A percentile compares a stretch with the other conserved stretches of the same genome.
phyloP scores from a whole-genome alignment of 257 asterid genomes.

The Gentiana straminea region DNA sequence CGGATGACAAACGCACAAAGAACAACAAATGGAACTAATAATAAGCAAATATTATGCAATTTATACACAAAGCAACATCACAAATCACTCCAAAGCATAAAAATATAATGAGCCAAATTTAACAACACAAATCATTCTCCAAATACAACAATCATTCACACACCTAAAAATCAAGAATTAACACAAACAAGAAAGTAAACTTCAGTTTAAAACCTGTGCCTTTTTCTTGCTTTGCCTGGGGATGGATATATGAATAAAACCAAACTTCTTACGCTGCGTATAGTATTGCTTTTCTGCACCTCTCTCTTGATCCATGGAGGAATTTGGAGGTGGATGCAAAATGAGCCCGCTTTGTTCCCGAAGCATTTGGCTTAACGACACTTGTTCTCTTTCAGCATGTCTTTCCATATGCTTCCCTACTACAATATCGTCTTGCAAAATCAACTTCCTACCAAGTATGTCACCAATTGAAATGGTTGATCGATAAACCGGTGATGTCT shows the following conservation, averaged over 20 bases:
- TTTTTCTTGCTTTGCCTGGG: slow-evolving; percentile 62
- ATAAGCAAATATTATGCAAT: too few relatives aligned
- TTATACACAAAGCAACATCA: too few relatives aligned
- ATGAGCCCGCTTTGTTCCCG: slow-evolving; percentile 60
- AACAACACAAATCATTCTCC: too few relatives aligned
- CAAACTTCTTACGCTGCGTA: slow-evolving; percentile 75
- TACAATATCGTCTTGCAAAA: slow-evolving; percentile 37
- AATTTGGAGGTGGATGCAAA: slow-evolving; percentile 27
- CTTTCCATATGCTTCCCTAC: slow-evolving; percentile 38
- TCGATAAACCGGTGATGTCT: slow-evolving; percentile 25
- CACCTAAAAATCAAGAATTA: too few relatives aligned
- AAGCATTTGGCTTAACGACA: slow-evolving; percentile 80
- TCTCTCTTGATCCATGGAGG: slow-evolving; percentile 19
- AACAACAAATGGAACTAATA: too few relatives aligned
- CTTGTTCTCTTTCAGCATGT: slow-evolving; percentile 36
- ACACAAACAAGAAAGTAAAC: slow-evolving; percentile 8
- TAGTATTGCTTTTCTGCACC: slow-evolving; percentile 40
- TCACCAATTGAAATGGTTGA: slow-evolving; percentile 56
- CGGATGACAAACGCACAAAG: too few relatives aligned
- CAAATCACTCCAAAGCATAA: too few relatives aligned
- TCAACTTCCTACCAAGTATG: slow-evolving; percentile 40
- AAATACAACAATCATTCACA: too few relatives aligned
- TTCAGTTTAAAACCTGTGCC: slow-evolving; percentile 24
- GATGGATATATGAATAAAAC: slow-evolving; percentile 74
- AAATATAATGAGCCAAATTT: too few relatives aligned